A percentile compares a stretch with the other conserved stretches of the same genome.
Conservation (phyloP, 2,329 filamentous ascomycete species). For the Curvularia verruculosa region DNA sequence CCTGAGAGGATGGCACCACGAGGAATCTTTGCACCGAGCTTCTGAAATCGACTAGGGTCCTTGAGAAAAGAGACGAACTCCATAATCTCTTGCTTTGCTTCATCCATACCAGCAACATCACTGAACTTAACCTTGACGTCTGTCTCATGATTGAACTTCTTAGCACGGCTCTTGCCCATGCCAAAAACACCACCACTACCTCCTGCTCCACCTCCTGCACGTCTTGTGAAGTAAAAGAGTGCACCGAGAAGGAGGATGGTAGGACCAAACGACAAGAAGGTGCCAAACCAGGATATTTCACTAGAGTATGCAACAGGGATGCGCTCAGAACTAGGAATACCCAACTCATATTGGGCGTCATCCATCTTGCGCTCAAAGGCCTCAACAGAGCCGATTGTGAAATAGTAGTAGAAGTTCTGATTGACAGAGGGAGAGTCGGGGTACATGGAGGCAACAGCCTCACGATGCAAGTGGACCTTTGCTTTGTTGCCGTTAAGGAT, state of each 20-base stretch:
- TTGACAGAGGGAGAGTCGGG: conserved; percentile 74
- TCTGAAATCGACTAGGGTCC: conserved; percentile 89
- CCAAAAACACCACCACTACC: conserved; percentile 79
- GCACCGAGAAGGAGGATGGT: conserved; percentile 85
- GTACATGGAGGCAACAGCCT: conserved; percentile 73
- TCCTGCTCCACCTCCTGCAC: conserved; percentile 69
- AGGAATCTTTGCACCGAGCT: conserved; percentile 95
- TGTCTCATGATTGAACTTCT: conserved; percentile 96
- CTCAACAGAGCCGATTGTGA: conserved; percentile 93
- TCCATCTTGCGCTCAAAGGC: conserved; percentile 90
- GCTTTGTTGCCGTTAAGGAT: conserved; percentile 80
- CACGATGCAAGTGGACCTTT: conserved; percentile 78
- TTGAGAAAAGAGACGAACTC: conserved; percentile 98
- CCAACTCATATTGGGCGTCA: conserved; percentile 83
- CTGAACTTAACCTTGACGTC: conserved; percentile 96
- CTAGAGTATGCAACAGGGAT: conserved; percentile 89
- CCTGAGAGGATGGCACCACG: conserved; percentile 95
- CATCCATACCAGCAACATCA: conserved; percentile 97
- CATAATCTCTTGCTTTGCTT: conserved; percentile 98
- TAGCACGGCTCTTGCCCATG: conserved; percentile 93
- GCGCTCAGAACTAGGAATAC: conserved; percentile 83
- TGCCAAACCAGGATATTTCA: conserved; percentile 74
- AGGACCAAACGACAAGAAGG: conserved; percentile 81
- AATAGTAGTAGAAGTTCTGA: conserved; percentile 82
- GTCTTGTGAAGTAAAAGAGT: conserved; percentile 78